These are phyloP conservation scores for Annulohypoxylon truncatum DNA, from an alignment of 2,329 filamentous ascomycete species.

Conservation along the genomic window DNA sequence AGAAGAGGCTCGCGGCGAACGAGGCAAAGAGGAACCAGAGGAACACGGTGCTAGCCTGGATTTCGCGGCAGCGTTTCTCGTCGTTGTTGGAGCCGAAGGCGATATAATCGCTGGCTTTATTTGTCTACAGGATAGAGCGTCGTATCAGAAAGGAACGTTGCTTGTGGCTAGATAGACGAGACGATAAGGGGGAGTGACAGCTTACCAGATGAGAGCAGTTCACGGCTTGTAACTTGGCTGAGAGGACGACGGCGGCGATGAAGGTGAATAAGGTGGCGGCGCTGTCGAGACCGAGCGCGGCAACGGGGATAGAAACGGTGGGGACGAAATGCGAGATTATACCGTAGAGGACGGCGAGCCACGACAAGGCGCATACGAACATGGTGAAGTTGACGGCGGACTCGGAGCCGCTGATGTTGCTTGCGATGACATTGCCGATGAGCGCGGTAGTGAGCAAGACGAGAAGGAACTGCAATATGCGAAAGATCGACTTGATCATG, in stretches of 20 bases:
- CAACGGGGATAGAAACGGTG: constrained; percentile 42
- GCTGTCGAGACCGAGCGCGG: constrained; percentile 44
- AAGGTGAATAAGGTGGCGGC: constrained; percentile 75
- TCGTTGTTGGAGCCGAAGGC: constrained; percentile 70
- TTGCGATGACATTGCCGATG: constrained; percentile 68
- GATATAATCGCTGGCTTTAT: constrained; percentile 64
- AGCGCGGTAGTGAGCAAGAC: constrained; percentile 66
- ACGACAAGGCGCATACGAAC: constrained; percentile 74
- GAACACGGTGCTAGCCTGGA: constrained; percentile 80
- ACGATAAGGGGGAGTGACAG: constrained; percentile 28
- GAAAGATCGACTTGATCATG: constrained; percentile 60
- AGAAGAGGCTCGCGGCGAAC: constrained; percentile 67
- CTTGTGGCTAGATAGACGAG: no score
- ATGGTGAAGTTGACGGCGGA: constrained; percentile 73
- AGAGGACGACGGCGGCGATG: constrained; percentile 75
- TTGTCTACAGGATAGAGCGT: constrained; percentile 48
- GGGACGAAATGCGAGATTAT: constrained; percentile 44
- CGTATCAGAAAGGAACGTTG: constrained; percentile 4
- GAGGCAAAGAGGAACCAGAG: constrained; percentile 81
- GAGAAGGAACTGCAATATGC: constrained; percentile 63
- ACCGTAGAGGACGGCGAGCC: constrained; percentile 69
- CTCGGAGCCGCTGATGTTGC: constrained; percentile 58
- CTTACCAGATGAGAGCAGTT: constrained; percentile 73
- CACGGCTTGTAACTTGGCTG: constrained; percentile 74
- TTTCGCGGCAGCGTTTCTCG: constrained; percentile 76